Evolutionary conservation across 257 asterid genomes (phyloP), one percentile per base, ranked within the genome.

Genomic region (Thymus mandschuricus): DNA sequence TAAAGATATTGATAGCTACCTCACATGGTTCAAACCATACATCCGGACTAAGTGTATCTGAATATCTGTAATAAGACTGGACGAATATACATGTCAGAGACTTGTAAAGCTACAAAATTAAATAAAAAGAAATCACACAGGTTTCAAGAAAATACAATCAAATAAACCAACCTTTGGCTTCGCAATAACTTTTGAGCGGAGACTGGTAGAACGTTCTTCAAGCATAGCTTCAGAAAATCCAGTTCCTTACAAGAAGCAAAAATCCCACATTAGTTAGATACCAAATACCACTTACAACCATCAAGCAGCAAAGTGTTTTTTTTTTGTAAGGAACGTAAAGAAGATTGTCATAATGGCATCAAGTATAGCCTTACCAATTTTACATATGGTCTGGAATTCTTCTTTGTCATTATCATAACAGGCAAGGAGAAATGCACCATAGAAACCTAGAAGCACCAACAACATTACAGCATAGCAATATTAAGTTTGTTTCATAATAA

Each of bases 11-110:
- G 11, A 61, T 62, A 67, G 74, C 66, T 89, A 95, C 99, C 98
- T 92, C 94, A 27, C 88, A 81, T 34, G 98, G 91, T 78, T 95
- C 99, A 79, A 92, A 95, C 99, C 99, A 95, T 55, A 95, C 96
- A 86, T 95, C 99, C 57, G 99, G 99, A 72, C 79, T 81, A 70
- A 84, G 65, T 59, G 85, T 75, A 69, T 90, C 99, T 4, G 92
- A 76, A 78, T 83, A 88, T 79, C 97, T 89, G 81, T 86, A 95
- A 80, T 88, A 95, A 64, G 97, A 76, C 96, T 95, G 94, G 66
- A 78, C 56, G 82, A 11, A 30, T 58, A 66, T 27, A 45, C 33
- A 62, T 62, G 66, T 77, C 73, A 81, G 73, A 69, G 43, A 76
- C 52, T 51, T 48, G 9, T 15, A 57, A 21, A 60, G 30, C 60